phyloP scores from a whole-genome alignment of 805 yeast species.

The Lachancea lanzarotensis region DNA sequence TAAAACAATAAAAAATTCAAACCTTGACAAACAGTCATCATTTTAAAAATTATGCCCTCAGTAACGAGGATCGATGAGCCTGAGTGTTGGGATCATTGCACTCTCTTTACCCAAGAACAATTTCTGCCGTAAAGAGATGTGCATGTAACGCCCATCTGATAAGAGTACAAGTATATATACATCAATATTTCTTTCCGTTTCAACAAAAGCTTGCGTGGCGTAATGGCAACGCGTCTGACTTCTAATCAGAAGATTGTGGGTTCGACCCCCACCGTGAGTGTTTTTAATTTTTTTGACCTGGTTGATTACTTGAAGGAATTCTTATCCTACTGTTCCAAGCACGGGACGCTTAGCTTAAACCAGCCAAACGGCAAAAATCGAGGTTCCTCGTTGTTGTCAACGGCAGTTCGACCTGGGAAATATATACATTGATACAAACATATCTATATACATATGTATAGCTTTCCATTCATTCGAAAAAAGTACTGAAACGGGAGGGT shows the following conservation, averaged over 20 bases:
- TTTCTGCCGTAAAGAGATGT: too few species aligned
- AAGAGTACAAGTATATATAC: neutral
- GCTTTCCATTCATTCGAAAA: neutral
- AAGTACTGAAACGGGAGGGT: too few species aligned
- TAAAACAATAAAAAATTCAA: too few species aligned
- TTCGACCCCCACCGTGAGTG: constrained; percentile 52
- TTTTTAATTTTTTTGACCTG: constrained; percentile 21
- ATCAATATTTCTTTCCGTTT: too few species aligned
- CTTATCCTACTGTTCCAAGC: too few species aligned
- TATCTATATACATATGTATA: neutral
- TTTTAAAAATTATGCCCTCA: too few species aligned
- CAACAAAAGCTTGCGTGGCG: constrained; percentile 43
- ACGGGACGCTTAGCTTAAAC: neutral
- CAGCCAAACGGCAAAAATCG: neutral
- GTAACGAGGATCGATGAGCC: too few species aligned
- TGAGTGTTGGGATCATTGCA: too few species aligned
- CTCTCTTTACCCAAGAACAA: too few species aligned
- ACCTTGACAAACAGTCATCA: too few species aligned
- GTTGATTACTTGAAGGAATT: too few species aligned
- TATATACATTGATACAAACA: neutral
- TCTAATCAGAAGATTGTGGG: constrained; percentile 51
- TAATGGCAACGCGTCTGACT: constrained; percentile 53
- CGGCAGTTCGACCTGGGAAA: neutral
- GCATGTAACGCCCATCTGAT: too few species aligned
- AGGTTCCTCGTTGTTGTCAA: neutral